A percentile compares a stretch with the other conserved stretches of the same genome.
These are phyloP conservation scores for Xylaria digitata DNA, from an alignment of 2,329 filamentous ascomycete genomes.

Conservation along the genomic window DNA sequence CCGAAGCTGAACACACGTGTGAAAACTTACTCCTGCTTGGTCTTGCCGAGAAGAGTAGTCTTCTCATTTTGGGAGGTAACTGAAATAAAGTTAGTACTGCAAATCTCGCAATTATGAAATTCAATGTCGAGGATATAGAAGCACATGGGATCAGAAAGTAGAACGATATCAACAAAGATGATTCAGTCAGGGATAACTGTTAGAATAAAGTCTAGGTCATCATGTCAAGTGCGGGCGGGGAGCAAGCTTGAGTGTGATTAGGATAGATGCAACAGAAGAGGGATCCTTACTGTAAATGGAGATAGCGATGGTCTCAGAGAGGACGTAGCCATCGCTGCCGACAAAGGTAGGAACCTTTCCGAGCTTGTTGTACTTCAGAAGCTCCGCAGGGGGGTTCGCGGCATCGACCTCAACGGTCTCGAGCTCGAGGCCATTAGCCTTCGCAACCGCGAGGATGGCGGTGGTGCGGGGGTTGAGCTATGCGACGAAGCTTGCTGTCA, in stretches of 20 bases:
- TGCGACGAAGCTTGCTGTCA: constrained; percentile 47
- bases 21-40: constrained; percentile 91
- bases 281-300: constrained; percentile 88
- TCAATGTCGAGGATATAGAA: constrained; percentile 42
- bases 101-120: constrained; percentile 41
- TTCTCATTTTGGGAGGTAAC: constrained; percentile 99
- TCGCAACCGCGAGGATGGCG: constrained; percentile 90
- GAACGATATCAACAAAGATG: constrained; percentile 83
- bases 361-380: constrained; percentile 86
- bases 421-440: constrained; percentile 95
- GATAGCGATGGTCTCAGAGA: constrained; percentile 93
- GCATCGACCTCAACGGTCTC: constrained; percentile 81
- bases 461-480: constrained; percentile 92
- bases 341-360: constrained; percentile 94
- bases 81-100: constrained; percentile 55
- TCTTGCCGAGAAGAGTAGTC: constrained; percentile 98
- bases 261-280: constrained; percentile 36
- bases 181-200: constrained; percentile 99
- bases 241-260: constrained; percentile 28
- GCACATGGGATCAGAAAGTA: constrained; percentile 79
- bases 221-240: constrained; percentile 53
- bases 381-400: constrained; percentile 76
- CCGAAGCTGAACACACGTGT: background rate
- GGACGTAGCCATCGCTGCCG: constrained; percentile 88
- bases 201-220: constrained; percentile 80